Conservation (phyloP, 225 moss, liverwort and hornwort species). For the Climacium dendroides region DNA sequence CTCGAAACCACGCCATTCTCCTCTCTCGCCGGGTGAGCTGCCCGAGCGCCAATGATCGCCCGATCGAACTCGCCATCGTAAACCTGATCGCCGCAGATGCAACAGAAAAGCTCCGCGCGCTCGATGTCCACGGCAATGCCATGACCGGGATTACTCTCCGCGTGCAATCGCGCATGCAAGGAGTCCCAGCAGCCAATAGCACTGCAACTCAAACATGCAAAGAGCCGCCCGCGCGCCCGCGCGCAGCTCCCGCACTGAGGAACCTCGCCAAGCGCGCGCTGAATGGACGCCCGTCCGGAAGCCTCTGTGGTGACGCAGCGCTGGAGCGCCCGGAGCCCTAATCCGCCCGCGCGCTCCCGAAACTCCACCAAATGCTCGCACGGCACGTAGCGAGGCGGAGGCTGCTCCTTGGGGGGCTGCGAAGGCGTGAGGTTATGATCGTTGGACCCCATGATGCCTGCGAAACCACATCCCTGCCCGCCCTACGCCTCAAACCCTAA, state of each 20-base stretch:
- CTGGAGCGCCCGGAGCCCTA: constrained; percentile 47
- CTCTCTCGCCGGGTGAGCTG: constrained; percentile 3
- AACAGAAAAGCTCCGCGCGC: constrained; percentile 85
- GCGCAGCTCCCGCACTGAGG: constrained; percentile 59
- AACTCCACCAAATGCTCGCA: constrained; percentile 71
- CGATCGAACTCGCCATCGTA: constrained; percentile 82
- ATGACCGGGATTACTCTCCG: constrained; percentile 66
- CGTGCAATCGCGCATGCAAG: constrained; percentile 60
- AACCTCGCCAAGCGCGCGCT: constrained; percentile 55
- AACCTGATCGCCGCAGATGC: constrained; percentile 74
- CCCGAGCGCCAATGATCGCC: constrained; percentile 49
- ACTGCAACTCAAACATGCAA: constrained; percentile 65
- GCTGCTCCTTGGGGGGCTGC: neutral
- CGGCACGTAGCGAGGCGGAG: constrained; percentile 25
- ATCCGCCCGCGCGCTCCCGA: constrained; percentile 35
- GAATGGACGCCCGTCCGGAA: constrained; percentile 63
- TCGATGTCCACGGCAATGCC: constrained; percentile 81
- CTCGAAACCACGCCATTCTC: neutral
- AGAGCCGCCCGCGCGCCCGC: constrained; percentile 45
- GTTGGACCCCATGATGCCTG: constrained; percentile 10
- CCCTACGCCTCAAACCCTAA: neutral
- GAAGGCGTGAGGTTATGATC: neutral
- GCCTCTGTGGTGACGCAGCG: constrained; percentile 52
- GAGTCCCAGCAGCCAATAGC: constrained; percentile 60
- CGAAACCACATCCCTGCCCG: constrained; percentile 8